These are phyloP conservation scores for Acaromyces ingoldii DNA, from an alignment of 1,284 basidiomycete genomes.

Conservation along the genomic window DNA sequence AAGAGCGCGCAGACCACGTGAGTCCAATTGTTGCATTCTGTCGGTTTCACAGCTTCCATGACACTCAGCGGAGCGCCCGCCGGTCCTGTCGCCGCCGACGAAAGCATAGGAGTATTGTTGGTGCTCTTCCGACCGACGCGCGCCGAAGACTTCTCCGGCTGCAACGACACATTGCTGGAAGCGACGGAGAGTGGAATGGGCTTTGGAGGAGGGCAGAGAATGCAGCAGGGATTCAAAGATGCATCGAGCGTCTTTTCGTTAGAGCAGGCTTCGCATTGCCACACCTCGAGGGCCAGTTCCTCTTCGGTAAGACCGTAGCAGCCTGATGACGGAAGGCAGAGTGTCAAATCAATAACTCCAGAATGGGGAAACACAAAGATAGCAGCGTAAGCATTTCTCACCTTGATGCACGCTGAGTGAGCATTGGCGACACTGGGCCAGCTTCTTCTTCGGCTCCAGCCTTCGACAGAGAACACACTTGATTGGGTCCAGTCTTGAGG, in stretches of 20 bases:
- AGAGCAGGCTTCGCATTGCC: conserved; percentile 43
- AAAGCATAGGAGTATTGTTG: not conserved
- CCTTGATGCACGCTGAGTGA: conserved; percentile 44
- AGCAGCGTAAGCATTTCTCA: no score
- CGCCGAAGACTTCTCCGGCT: no score
- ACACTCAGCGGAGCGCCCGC: conserved; percentile 52
- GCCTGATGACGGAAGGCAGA: no score
- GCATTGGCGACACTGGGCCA: conserved; percentile 42
- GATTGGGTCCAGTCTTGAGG: conserved; percentile 24
- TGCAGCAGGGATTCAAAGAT: conserved; percentile 35
- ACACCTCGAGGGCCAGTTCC: conserved; percentile 27
- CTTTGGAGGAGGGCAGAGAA: conserved; percentile 28
- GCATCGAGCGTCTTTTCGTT: conserved; percentile 41
- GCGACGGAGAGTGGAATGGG: conserved; percentile 9
- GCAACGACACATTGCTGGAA: no score
- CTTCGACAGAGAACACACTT: conserved; percentile 45
- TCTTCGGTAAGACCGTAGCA: conserved; percentile 39
- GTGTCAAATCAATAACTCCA: no score
- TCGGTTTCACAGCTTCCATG: conserved; percentile 81
- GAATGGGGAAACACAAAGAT: no score
- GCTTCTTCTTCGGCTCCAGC: conserved; percentile 42
- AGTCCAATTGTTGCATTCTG: conserved; percentile 87
- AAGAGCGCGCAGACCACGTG: conserved; percentile 86
- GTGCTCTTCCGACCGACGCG: not conserved
- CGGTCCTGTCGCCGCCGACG: conserved; percentile 12